Conservation (phyloP, 106 monocot genomes). For the Apostasia shenzhenica region DNA sequence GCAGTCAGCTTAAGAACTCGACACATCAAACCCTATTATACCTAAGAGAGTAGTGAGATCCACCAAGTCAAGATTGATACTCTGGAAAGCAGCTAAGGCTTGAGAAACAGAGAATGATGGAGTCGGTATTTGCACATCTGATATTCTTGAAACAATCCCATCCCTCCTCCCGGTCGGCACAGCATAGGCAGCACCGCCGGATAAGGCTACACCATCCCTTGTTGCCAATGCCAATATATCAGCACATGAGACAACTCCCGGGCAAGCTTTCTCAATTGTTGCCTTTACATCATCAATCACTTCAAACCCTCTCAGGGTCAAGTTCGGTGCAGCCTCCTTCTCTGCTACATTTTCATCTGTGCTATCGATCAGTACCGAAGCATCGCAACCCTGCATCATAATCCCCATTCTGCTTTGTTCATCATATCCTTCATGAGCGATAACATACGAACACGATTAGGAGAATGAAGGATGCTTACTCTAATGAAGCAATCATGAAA, state of each 20-base stretch:
- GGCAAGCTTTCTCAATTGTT: conserved; percentile 25
- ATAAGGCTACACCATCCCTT: conserved; percentile 26
- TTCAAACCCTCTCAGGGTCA: conserved; percentile 28
- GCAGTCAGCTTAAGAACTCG: no score
- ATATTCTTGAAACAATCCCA: conserved; percentile 11
- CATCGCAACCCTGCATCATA: conserved; percentile 37
- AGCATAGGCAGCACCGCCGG: conserved; percentile 18
- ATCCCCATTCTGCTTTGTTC: no score
- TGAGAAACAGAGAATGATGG: conserved; percentile 19
- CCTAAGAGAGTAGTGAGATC: conserved; percentile 36
- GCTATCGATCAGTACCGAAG: conserved; percentile 30
- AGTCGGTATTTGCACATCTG: conserved; percentile 19
- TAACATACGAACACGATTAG: not conserved
- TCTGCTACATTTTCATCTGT: conserved; percentile 24
- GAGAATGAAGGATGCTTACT: conserved; percentile 5
- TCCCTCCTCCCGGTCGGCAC: conserved; percentile 30
- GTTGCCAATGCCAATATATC: conserved; percentile 41
- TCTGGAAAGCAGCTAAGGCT: conserved; percentile 20
- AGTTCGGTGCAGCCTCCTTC: conserved; percentile 40
- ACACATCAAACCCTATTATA: not conserved
- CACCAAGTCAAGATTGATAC: conserved; percentile 15
- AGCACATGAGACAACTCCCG: conserved; percentile 38
- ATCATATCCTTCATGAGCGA: not conserved
- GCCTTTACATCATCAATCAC: conserved; percentile 36
- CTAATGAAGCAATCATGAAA: conserved; percentile 56